Percentiles rank a stretch among this genome's conserved stretches.
phyloP scores from a whole-genome alignment of 805 yeast genomes.

The Starmerella bacillaris region DNA sequence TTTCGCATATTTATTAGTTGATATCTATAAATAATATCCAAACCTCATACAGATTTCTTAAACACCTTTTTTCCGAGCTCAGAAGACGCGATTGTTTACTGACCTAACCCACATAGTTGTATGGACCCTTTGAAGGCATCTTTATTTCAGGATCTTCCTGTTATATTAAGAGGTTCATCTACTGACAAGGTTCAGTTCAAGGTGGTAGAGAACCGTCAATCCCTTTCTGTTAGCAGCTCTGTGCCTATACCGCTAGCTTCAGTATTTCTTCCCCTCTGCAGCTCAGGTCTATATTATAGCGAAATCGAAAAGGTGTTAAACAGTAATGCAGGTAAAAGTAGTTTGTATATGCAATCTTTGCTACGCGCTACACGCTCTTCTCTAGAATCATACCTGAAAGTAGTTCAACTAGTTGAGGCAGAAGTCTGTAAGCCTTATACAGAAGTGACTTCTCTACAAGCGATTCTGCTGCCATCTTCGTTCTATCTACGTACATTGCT shows the following conservation, averaged over 20 bases:
- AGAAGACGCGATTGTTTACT: too few relatives aligned
- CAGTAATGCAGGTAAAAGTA: constrained; percentile 15
- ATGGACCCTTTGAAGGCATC: constrained; percentile 4
- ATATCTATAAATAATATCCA: too few relatives aligned
- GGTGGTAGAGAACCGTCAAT: too few relatives aligned
- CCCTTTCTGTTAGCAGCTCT: too few relatives aligned
- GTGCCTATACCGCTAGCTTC: constrained; percentile 41
- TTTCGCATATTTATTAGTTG: too few relatives aligned
- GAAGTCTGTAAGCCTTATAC: neutral
- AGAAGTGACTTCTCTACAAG: constrained; percentile 1
- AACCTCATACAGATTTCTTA: too few relatives aligned
- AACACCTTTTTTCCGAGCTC: too few relatives aligned
- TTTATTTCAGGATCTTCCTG: constrained; percentile 28
- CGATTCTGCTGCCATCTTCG: constrained; percentile 32
- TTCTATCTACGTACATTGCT: constrained; percentile 40
- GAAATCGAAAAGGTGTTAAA: constrained; percentile 26
- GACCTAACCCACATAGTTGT: too few relatives aligned
- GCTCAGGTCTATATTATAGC: constrained; percentile 53
- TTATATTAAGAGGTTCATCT: constrained; percentile 17
- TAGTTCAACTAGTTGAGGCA: constrained; percentile 31
- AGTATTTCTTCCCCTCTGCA: constrained; percentile 38
- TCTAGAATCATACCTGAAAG: constrained; percentile 28
- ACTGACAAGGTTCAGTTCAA: constrained; percentile 6
- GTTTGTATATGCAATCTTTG: constrained; percentile 46
- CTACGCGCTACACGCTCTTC: constrained; percentile 30